Conservation (phyloP, 805 yeast species). For the Barnettozyma salicaria region DNA sequence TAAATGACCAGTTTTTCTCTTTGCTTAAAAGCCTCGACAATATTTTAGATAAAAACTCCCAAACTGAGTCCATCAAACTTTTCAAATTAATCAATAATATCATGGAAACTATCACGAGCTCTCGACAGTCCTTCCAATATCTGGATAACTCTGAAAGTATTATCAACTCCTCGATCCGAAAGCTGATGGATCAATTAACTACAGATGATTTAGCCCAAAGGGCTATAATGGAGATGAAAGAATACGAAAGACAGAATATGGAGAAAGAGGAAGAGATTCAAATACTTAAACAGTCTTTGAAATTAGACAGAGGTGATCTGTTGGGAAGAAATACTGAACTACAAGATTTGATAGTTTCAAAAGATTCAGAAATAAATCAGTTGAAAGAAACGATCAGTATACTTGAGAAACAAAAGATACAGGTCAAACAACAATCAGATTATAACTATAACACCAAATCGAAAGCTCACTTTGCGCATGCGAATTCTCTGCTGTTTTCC, state of each 20-base stretch:
- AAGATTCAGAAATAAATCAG: conserved; percentile 51
- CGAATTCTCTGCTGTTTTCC: conserved; percentile 4
- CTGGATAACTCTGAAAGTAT: conserved; percentile 35
- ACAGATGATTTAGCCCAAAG: conserved; percentile 73
- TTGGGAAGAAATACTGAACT: conserved; percentile 46
- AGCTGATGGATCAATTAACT: conserved; percentile 53
- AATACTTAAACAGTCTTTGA: conserved; percentile 12
- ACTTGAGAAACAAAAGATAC: conserved; percentile 34
- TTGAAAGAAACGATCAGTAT: conserved; percentile 54
- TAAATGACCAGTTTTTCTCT: conserved; percentile 58
- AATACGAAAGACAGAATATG: conserved; percentile 35
- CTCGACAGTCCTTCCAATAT: conserved; percentile 34
- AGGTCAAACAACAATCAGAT: neutral
- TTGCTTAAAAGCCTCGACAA: conserved; percentile 48
- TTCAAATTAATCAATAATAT: conserved; percentile 50
- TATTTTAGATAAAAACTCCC: conserved; percentile 41
- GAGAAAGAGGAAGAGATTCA: conserved; percentile 30
- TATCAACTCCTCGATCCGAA: conserved; percentile 60
- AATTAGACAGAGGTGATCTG: conserved; percentile 18
- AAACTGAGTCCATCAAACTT: conserved; percentile 39
- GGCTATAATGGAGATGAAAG: conserved; percentile 49
- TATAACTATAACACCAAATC: neutral
- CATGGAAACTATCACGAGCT: conserved; percentile 32
- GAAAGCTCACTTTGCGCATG: conserved; percentile 1
- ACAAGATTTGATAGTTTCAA: conserved; percentile 54